Evolutionary conservation across 1,284 basidiomycete species (phyloP).

Genomic region (Cutaneotrichosporon dermatis): DNA sequence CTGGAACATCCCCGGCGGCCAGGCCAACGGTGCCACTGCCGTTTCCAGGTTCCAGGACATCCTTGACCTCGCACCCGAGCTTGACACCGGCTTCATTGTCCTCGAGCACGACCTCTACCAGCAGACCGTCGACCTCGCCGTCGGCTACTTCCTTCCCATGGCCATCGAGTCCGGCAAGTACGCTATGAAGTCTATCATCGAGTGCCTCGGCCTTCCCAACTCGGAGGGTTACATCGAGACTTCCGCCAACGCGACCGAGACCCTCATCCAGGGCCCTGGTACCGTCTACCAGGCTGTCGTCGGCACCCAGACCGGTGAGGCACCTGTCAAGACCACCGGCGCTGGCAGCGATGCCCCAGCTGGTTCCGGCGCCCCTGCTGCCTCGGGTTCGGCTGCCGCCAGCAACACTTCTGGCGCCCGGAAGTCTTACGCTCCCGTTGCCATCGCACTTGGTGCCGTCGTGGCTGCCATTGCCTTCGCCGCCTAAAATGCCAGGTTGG

Average conservation of each 20-base stretch:
- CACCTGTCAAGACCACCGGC: slow-evolving; percentile 17
- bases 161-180: slow-evolving; percentile 59
- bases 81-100: slow-evolving; percentile 71
- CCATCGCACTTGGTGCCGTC: not conserved
- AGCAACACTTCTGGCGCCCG: not conserved
- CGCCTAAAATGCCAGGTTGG: not conserved
- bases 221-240: slow-evolving; percentile 50
- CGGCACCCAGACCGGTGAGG: slow-evolving; percentile 31
- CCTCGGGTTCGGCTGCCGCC: not conserved
- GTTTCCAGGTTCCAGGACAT: slow-evolving; percentile 51
- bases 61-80: slow-evolving; percentile 41
- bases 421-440: not conserved
- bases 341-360: not conserved
- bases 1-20: slow-evolving; percentile 74
- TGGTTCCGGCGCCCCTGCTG: not conserved
- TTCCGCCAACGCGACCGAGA: slow-evolving; percentile 40
- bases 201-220: slow-evolving; percentile 57
- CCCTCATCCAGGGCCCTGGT: slow-evolving; percentile 23
- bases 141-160: slow-evolving; percentile 75
- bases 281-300: slow-evolving; percentile 33
- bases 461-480: slow-evolving; percentile 5
- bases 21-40: slow-evolving; percentile 60
- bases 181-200: slow-evolving; percentile 56
- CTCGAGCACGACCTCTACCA: slow-evolving; percentile 81
- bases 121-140: slow-evolving; percentile 79